These are phyloP conservation scores for Fusarium irregulare DNA, from an alignment of 2,329 filamentous ascomycete genomes.

Conservation along the genomic window DNA sequence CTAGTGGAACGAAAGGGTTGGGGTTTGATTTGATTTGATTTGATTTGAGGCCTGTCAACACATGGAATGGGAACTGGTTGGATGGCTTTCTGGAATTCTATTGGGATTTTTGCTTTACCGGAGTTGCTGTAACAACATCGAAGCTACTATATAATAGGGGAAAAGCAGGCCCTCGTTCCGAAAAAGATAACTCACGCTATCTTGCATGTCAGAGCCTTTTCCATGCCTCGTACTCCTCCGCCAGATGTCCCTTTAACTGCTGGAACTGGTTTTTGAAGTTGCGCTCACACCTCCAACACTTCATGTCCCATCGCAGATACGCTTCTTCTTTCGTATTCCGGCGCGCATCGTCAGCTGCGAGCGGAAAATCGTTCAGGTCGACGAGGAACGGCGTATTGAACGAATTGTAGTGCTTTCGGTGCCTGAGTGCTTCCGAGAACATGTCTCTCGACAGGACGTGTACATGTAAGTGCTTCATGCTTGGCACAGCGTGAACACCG, in stretches of 20 bases:
- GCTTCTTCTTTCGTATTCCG: conserved; percentile 65
- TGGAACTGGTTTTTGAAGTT: conserved; percentile 81
- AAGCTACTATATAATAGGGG: conserved; percentile 20
- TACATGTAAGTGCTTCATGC: conserved; percentile 92
- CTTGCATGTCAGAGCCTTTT: conserved; percentile 64
- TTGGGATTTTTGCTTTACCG: conserved; percentile 13
- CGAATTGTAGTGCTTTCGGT: conserved; percentile 91
- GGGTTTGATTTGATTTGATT: conserved; percentile 1
- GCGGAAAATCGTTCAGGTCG: conserved; percentile 80
- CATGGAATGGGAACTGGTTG: conserved; percentile 1
- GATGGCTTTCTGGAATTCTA: conserved; percentile 8
- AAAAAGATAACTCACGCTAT: not conserved
- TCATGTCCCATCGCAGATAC: conserved; percentile 74
- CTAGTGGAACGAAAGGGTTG: conserved; percentile 7
- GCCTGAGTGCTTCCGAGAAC: conserved; percentile 76
- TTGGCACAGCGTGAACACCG: conserved; percentile 88
- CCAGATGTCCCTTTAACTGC: conserved; percentile 79
- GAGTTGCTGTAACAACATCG: conserved; percentile 35
- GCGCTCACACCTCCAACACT: conserved; percentile 85
- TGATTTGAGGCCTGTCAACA: conserved; percentile 1
- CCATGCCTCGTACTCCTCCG: conserved; percentile 80
- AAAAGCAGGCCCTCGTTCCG: conserved; percentile 32
- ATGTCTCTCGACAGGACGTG: conserved; percentile 88
- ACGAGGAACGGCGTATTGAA: conserved; percentile 90
- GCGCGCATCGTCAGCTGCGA: conserved; percentile 72